Conservation (phyloP, 2,329 filamentous ascomycete species). For the Monosporascus sp. region DNA sequence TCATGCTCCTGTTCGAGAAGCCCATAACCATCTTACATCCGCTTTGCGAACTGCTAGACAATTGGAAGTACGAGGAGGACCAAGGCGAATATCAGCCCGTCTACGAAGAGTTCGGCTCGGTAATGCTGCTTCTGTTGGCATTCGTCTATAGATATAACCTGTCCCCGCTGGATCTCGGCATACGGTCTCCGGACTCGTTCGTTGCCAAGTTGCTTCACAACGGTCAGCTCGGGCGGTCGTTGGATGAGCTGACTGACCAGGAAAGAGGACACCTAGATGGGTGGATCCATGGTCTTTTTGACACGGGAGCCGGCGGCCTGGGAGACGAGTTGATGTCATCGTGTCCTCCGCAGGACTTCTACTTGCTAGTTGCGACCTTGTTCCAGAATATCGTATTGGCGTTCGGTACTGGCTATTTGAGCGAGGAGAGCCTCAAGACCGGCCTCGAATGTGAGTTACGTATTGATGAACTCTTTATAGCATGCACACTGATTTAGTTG, state of each 20-base stretch:
- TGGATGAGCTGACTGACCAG: conserved; percentile 57
- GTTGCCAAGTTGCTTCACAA: conserved; percentile 61
- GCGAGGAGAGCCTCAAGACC: conserved; percentile 65
- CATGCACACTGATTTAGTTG: conserved; percentile 13
- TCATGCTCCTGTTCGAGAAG: conserved; percentile 71
- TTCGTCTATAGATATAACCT: conserved; percentile 74
- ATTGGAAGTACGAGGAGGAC: conserved; percentile 78
- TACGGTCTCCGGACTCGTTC: conserved; percentile 57
- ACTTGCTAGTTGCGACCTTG: conserved; percentile 69
- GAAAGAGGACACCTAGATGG: conserved; percentile 63
- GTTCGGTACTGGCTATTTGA: conserved; percentile 59
- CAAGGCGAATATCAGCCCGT: conserved; percentile 80
- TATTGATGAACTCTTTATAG: background rate
- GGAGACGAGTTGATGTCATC: conserved; percentile 78
- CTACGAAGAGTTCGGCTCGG: conserved; percentile 79
- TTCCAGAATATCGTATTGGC: conserved; percentile 73
- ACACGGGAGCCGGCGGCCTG: conserved; percentile 67
- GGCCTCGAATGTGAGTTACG: conserved; percentile 66
- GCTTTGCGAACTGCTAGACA: conserved; percentile 69
- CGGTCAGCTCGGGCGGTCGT: conserved; percentile 51
- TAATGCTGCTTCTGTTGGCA: conserved; percentile 67
- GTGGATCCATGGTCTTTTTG: conserved; percentile 76
- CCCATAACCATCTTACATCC: conserved; percentile 66
- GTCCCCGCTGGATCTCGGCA: conserved; percentile 58
- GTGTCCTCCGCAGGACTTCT: conserved; percentile 79